These are phyloP conservation scores for Sporobolus alterniflorus DNA, from an alignment of 202 grass and related monocot genomes.

Conservation along the genomic window DNA sequence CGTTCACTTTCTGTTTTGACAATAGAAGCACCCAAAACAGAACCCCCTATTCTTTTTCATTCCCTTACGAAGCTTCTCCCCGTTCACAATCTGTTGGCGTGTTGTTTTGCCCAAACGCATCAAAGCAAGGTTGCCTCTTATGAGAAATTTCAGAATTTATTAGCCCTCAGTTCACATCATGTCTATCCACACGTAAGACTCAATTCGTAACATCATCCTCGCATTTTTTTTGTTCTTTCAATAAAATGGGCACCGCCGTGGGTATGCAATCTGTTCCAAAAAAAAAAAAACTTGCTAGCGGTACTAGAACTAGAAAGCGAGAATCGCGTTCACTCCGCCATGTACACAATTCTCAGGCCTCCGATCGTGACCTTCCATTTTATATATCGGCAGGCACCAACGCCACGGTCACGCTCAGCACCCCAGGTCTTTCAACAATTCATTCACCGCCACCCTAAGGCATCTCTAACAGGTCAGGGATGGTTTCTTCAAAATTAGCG, in stretches of 20 bases:
- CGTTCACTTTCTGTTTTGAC: background rate
- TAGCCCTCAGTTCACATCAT: too few species aligned
- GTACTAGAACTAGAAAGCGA: too few species aligned
- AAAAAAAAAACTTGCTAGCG: too few species aligned
- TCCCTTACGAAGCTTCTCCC: background rate
- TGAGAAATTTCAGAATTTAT: too few species aligned
- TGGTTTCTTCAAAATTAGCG: too few species aligned
- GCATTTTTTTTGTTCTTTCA: too few species aligned
- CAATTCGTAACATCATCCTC: too few species aligned
- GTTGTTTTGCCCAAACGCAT: background rate
- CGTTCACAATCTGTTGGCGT: background rate
- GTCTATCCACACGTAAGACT: too few species aligned
- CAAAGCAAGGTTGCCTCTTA: background rate
- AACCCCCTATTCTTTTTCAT: background rate
- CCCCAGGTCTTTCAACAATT: constrained; percentile 59
- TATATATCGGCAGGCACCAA: constrained; percentile 62
- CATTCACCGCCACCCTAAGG: constrained; percentile 56
- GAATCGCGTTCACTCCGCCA: constrained; percentile 49
- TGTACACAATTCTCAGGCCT: constrained; percentile 43
- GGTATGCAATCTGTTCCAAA: too few species aligned
- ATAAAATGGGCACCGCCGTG: too few species aligned
- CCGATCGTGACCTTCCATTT: constrained; percentile 51
- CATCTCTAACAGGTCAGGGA: too few species aligned
- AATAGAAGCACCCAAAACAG: background rate
- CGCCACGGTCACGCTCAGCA: constrained; percentile 49